A percentile compares a stretch with the other conserved stretches of the same genome.
Evolutionary conservation across 805 yeast genomes (phyloP).

Genomic region (Kodamaea hsintzibuensis): DNA sequence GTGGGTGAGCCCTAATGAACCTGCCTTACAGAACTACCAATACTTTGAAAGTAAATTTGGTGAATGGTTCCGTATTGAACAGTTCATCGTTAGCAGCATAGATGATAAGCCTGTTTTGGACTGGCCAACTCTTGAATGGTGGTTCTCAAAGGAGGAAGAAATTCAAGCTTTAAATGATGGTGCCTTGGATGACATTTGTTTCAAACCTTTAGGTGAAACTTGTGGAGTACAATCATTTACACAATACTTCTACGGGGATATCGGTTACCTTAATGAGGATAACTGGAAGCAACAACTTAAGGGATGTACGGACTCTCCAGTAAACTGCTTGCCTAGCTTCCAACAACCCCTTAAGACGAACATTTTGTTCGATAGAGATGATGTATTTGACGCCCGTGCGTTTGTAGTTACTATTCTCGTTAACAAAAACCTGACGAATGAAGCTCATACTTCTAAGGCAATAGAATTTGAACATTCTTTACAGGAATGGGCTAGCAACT

Average conservation of each 20-base stretch:
- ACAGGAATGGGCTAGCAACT: slow-evolving; percentile 37
- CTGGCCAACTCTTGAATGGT: slow-evolving; percentile 78
- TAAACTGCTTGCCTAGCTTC: slow-evolving; percentile 83
- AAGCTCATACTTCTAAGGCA: slow-evolving; percentile 38
- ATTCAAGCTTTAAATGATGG: slow-evolving; percentile 26
- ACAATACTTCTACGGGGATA: slow-evolving; percentile 77
- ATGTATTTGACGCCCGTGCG: slow-evolving; percentile 64
- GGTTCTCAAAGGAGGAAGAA: slow-evolving; percentile 77
- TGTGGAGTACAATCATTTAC: slow-evolving; percentile 89
- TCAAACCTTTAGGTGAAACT: slow-evolving; percentile 74
- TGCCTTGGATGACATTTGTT: slow-evolving; percentile 67
- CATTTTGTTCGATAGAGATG: slow-evolving; percentile 55
- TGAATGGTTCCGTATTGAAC: slow-evolving; percentile 88
- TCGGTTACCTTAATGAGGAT: slow-evolving; percentile 46
- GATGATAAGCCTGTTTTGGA: slow-evolving; percentile 61
- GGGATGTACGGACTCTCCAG: slow-evolving; percentile 77
- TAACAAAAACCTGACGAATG: slow-evolving; percentile 50
- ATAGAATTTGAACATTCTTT: slow-evolving; percentile 72
- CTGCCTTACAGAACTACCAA: slow-evolving; percentile 64
- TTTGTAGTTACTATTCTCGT: slow-evolving; percentile 74
- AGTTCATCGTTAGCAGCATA: slow-evolving; percentile 61
- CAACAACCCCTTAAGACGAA: slow-evolving; percentile 84
- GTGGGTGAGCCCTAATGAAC: slow-evolving; percentile 85
- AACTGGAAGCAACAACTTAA: slow-evolving; percentile 59
- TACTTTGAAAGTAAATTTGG: slow-evolving; percentile 83